Conservation (phyloP, 2,329 filamentous ascomycete genomes). For the Metarhizium brunneum region DNA sequence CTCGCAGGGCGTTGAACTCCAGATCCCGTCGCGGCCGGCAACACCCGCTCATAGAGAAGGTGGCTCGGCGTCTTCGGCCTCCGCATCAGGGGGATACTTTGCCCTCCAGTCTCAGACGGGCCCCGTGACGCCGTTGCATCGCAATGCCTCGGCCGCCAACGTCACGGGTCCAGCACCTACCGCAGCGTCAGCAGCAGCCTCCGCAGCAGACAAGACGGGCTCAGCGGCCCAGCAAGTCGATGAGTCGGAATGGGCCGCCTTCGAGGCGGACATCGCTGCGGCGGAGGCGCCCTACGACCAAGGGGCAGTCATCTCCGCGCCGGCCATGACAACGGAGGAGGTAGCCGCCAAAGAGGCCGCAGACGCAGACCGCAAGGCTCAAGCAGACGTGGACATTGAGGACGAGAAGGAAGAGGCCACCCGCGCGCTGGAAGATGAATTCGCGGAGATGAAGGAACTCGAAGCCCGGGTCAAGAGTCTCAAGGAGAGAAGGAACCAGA, state of each 20-base stretch:
- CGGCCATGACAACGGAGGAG: conserved; percentile 57
- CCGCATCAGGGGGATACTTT: conserved; percentile 23
- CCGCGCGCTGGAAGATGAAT: conserved; percentile 64
- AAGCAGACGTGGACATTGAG: conserved; percentile 45
- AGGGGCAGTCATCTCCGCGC: conserved; percentile 57
- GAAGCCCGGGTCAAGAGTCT: conserved; percentile 61
- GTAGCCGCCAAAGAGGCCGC: conserved; percentile 46
- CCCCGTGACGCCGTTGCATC: conserved; percentile 18
- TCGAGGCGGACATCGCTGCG: conserved; percentile 69
- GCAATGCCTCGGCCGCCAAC: conserved; percentile 14
- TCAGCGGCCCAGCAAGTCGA: conserved; percentile 32
- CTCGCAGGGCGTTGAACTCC: conserved; percentile 47
- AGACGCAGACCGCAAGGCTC: conserved; percentile 42
- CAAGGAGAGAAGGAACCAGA: conserved; percentile 61
- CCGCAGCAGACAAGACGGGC: not conserved
- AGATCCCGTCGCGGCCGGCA: conserved; percentile 55
- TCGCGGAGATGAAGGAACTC: conserved; percentile 74
- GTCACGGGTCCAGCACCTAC: conserved; percentile 8
- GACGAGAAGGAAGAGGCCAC: conserved; percentile 70
- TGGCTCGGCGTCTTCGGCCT: conserved; percentile 34
- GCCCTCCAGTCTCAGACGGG: conserved; percentile 4
- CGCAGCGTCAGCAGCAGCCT: not conserved
- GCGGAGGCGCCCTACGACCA: conserved; percentile 25
- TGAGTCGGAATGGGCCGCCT: conserved; percentile 79
- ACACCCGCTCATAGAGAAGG: conserved; percentile 40